phyloP scores from a whole-genome alignment of 257 asterid genomes.

The Thymus quinquecostatus region DNA sequence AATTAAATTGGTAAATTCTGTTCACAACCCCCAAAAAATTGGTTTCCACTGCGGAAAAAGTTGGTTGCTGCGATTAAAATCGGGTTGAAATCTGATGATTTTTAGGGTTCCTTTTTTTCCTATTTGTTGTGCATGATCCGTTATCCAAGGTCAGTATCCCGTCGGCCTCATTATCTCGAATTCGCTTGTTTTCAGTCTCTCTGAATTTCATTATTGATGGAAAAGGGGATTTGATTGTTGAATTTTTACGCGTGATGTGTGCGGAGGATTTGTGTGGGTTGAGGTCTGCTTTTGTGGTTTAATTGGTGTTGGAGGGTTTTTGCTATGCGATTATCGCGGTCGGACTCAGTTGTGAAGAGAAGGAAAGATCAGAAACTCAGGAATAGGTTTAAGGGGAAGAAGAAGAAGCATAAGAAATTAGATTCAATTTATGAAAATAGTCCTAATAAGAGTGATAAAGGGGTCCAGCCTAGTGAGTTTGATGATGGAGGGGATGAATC shows the following conservation, averaged over 20 bases:
- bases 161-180: conserved; percentile 39
- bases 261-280: conserved; percentile 30
- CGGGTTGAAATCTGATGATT: conserved; percentile 36
- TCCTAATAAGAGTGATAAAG: conserved; percentile 57
- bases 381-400: conserved; percentile 64
- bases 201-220: conserved; percentile 6
- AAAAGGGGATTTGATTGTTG: conserved; percentile 24
- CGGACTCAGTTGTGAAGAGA: conserved; percentile 52
- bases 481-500: conserved; percentile 49
- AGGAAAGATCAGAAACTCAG: conserved; percentile 58
- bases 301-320: conserved; percentile 34
- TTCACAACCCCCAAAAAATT: conserved; percentile 4
- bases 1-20: conserved; percentile 17
- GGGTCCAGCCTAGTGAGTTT: conserved; percentile 39
- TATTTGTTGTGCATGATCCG: conserved; percentile 50
- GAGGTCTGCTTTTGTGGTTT: conserved; percentile 2
- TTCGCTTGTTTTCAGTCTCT: conserved; percentile 26
- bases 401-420: conserved; percentile 80
- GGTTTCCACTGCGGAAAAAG: neutral
- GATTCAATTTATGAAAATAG: conserved; percentile 81
- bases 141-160: conserved; percentile 51
- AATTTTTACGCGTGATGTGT: conserved; percentile 20
- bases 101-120: conserved; percentile 40
- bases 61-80: conserved; percentile 1
- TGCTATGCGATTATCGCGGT: conserved; percentile 77